phyloP scores from a whole-genome alignment of 129 eudicot genomes.

The Smallanthus sonchifolius region DNA sequence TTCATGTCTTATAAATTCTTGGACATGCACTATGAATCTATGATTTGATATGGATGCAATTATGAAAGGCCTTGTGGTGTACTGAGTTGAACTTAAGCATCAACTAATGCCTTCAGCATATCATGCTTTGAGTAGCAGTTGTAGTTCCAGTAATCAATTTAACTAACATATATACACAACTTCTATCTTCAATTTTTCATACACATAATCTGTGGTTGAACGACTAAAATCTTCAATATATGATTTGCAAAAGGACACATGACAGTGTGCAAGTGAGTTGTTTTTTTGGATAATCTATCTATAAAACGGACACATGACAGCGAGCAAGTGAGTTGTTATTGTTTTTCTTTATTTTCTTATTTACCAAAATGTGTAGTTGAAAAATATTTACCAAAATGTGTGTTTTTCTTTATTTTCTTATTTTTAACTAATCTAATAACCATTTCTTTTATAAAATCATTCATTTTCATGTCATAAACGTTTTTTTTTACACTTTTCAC shows the following conservation, averaged over 20 bases:
- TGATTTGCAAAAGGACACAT: not conserved
- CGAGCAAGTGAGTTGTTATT: too few relatives aligned
- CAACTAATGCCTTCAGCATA: not conserved
- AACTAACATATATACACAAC: not conserved
- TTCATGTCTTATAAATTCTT: too few relatives aligned
- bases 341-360: too few relatives aligned
- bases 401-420: too few relatives aligned
- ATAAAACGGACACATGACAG: too few relatives aligned
- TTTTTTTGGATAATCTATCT: too few relatives aligned
- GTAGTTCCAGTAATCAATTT: not conserved
- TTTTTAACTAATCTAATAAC: too few relatives aligned
- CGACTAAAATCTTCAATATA: not conserved
- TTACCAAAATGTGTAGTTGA: too few relatives aligned
- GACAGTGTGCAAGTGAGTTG: not conserved
- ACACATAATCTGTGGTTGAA: not conserved
- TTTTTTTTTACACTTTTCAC: too few relatives aligned
- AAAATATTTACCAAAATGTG: too few relatives aligned
- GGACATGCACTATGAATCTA: not conserved
- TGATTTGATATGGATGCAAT: not conserved
- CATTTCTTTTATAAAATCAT: too few relatives aligned
- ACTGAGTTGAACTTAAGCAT: not conserved
- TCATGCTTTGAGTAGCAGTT: not conserved
- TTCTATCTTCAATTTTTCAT: not conserved
- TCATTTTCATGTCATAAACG: too few relatives aligned
- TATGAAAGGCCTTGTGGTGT: not conserved